These are phyloP conservation scores for Calonectria montana DNA, from an alignment of 2,329 filamentous ascomycete genomes.

Conservation along the genomic window DNA sequence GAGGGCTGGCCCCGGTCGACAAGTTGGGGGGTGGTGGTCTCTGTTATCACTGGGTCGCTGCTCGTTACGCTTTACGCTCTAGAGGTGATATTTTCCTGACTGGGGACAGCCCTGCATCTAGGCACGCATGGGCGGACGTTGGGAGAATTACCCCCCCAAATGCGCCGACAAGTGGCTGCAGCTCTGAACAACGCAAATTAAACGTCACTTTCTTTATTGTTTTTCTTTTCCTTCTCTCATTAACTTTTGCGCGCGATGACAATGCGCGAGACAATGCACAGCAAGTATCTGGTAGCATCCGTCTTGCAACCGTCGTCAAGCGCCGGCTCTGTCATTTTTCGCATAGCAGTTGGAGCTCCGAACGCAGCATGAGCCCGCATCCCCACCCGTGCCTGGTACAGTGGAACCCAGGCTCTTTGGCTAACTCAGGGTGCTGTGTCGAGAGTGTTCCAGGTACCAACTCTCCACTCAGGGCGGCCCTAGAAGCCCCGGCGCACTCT, in stretches of 20 bases:
- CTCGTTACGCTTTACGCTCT: slow-evolving; percentile 1
- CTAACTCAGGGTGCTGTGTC: slow-evolving; percentile 18
- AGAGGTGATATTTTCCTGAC: slow-evolving; percentile 23
- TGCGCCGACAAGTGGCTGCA: background rate
- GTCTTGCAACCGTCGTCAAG: background rate
- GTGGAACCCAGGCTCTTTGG: slow-evolving; percentile 3
- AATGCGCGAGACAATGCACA: background rate
- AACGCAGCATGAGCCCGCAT: background rate
- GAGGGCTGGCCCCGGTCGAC: slow-evolving; percentile 1
- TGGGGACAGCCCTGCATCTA: slow-evolving; percentile 27
- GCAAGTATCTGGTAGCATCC: background rate
- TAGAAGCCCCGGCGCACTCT: background rate
- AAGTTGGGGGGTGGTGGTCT: background rate
- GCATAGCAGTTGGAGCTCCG: background rate
- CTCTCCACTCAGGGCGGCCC: slow-evolving; percentile 12
- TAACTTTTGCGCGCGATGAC: background rate
- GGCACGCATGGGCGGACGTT: slow-evolving; percentile 6
- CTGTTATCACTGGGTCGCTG: slow-evolving; percentile 8
- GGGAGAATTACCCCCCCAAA: slow-evolving; percentile 28
- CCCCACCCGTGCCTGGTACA: slow-evolving; percentile 20
- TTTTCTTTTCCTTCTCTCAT: background rate
- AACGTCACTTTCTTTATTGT: background rate
- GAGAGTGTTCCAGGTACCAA: slow-evolving; percentile 17
- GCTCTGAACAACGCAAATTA: slow-evolving; percentile 12
- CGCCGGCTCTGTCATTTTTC: background rate